Base-by-base conservation (phyloP, 179 eudicot species). In the Dionaea muscipula region DNA sequence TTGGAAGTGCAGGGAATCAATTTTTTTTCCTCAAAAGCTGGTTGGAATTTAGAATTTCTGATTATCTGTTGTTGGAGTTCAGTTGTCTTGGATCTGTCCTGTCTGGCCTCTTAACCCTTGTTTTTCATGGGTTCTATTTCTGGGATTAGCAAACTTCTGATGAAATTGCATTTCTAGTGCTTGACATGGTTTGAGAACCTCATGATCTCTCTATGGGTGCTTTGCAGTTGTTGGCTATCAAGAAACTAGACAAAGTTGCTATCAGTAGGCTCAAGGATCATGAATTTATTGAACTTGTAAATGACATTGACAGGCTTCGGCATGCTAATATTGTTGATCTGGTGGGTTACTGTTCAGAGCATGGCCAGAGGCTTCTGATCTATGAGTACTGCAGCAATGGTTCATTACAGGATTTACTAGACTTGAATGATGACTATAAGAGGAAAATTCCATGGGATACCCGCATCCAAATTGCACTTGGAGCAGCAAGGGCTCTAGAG, bases 401-500 rank as follows among this genome's bases (percentile, higher is more conserved):
- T 51, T 59, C 86, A 7, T 60, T 83, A 37, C 78, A 78, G 21
- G 91, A 83, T 65, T 79, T 78, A 54, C 59, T 83, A 58, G 80
- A 83, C 61, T 71, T 81, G 1, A 86, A 80, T 39, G 86, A 80
- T 56, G 81, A 73, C 37, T 83, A 72, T 45, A 80, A 73, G 70
- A 67, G 61, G 51, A 66, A 69, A 41, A 69, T 83, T 56, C 73
- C 78, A 4, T 83, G 91, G 91, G 73, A 75, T 64, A 59, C 66
- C 26, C 91, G 91, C 55, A 72, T 80, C 24, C 60, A 76, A 62
- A 80, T 83, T 81, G 86, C 91, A 26, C 81, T 83, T 51, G 91
- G 91, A 64, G 76, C 86, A 61, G 91, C 91, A 56, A 78, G 91
- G 67, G 86, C 86, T 27, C 67, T 83, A 58, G 91, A 80, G 91